Evolutionary conservation across 1,284 basidiomycete species (phyloP).

Genomic region (Kalmanozyma brasiliensis): DNA sequence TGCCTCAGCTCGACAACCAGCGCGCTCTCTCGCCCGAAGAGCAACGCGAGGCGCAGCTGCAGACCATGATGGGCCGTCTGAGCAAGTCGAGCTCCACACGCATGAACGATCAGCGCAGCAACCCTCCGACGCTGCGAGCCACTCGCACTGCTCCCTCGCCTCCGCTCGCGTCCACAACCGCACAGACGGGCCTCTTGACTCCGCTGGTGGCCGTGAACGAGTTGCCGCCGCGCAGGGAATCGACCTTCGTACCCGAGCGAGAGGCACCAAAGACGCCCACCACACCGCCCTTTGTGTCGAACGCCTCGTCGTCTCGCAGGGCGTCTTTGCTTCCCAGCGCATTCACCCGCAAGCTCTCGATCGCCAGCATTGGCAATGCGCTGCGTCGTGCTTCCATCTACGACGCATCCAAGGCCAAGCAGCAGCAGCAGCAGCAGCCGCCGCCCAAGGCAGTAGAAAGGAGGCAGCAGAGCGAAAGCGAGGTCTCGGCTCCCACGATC

Average conservation of each 20-base stretch:
- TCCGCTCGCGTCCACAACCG: background rate
- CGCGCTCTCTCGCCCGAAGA: constrained; percentile 38
- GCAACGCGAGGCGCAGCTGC: constrained; percentile 32
- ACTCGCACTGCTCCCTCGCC: constrained; percentile 22
- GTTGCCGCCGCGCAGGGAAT: constrained; percentile 1
- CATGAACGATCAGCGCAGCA: constrained; percentile 48
- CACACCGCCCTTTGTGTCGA: constrained; percentile 18
- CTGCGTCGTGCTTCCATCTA: constrained; percentile 39
- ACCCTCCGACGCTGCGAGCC: constrained; percentile 25
- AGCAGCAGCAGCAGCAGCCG: too few species aligned
- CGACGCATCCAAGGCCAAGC: constrained; percentile 29
- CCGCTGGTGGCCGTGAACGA: background rate
- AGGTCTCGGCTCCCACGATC: background rate
- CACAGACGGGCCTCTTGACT: background rate
- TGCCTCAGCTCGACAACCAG: constrained; percentile 55
- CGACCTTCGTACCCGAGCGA: background rate
- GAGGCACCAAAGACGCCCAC: constrained; percentile 23
- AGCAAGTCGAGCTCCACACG: constrained; percentile 29
- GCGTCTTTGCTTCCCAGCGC: constrained; percentile 15
- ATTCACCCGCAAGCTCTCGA: constrained; percentile 37
- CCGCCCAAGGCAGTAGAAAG: constrained; percentile 14
- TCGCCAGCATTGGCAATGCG: constrained; percentile 37
- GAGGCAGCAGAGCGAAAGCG: background rate
- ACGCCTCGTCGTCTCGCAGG: constrained; percentile 19
- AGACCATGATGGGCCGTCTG: constrained; percentile 34